Percentiles rank a stretch among this genome's conserved stretches.
Evolutionary conservation across 179 eudicot species (phyloP).

Genomic region (Beta lomatogona): DNA sequence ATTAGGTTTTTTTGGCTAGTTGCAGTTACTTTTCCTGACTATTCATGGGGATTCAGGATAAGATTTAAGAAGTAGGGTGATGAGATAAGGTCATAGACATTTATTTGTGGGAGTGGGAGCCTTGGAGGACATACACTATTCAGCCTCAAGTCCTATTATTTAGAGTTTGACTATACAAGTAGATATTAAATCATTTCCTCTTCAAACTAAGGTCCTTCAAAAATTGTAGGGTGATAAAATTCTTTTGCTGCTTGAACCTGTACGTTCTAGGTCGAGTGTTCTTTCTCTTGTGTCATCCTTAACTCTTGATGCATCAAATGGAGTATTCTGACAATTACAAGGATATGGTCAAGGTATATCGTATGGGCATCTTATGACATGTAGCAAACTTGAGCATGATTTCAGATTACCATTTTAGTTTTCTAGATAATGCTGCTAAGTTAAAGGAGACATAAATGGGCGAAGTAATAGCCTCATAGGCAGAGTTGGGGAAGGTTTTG

Average conservation of each 20-base stretch:
- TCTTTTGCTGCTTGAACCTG: neutral
- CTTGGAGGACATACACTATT: neutral
- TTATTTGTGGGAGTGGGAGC: neutral
- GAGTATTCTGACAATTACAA: no score
- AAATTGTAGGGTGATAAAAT: neutral
- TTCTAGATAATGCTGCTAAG: no score
- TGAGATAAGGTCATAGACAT: neutral
- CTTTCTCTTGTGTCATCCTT: neutral
- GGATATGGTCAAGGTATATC: no score
- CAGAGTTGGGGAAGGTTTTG: no score
- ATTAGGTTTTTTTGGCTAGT: neutral
- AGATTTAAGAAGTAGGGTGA: neutral
- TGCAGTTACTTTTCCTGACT: neutral
- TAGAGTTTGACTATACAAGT: neutral
- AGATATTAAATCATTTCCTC: neutral
- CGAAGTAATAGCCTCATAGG: no score
- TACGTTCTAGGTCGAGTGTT: neutral
- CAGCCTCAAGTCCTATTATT: neutral
- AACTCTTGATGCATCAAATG: no score
- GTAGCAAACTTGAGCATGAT: no score
- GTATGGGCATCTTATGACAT: no score
- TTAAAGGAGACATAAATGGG: no score
- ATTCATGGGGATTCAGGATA: neutral
- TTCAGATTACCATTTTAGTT: no score
- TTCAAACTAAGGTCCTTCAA: neutral